phyloP scores from a whole-genome alignment of 2,329 filamentous ascomycete genomes.

The Didymella sp. region DNA sequence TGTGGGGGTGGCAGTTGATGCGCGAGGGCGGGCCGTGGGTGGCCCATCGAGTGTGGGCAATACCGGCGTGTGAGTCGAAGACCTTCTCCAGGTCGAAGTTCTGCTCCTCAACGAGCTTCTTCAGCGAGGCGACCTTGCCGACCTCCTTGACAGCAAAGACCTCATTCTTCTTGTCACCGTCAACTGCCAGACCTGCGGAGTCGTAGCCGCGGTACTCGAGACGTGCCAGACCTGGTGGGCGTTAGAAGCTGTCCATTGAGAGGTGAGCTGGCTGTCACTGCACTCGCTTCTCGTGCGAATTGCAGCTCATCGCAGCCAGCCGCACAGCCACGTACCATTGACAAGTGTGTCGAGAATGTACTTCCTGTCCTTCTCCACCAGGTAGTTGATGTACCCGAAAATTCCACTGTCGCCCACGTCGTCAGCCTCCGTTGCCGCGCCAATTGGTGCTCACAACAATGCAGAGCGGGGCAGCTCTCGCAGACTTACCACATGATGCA shows the following conservation, averaged over 20 bases:
- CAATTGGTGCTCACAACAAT: slow-evolving; percentile 5
- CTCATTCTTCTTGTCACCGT: slow-evolving; percentile 99
- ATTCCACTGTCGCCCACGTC: slow-evolving; percentile 71
- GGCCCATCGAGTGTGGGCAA: slow-evolving; percentile 98
- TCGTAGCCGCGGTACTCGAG: slow-evolving; percentile 99
- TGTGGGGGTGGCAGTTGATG: slow-evolving; percentile 97
- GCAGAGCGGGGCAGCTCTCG: slow-evolving; percentile 29
- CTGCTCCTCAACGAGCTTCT: slow-evolving; percentile 84
- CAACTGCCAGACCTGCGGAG: slow-evolving; percentile 92
- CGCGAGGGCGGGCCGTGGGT: slow-evolving; percentile 95
- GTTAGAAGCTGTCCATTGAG: slow-evolving; percentile 31
- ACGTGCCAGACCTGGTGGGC: slow-evolving; percentile 76
- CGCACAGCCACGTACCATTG: slow-evolving; percentile 72
- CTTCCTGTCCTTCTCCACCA: slow-evolving; percentile 98
- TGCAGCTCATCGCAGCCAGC: slow-evolving; percentile 9
- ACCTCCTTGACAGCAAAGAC: slow-evolving; percentile 98
- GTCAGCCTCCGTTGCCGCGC: slow-evolving; percentile 27
- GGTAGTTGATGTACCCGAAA: slow-evolving; percentile 99
- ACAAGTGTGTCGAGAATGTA: slow-evolving; percentile 95
- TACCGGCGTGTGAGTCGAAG: slow-evolving; percentile 97
- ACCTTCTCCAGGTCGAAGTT: slow-evolving; percentile 87
- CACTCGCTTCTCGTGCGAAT: not conserved
- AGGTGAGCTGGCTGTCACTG: slow-evolving; percentile 1
- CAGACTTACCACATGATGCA: slow-evolving; percentile 50
- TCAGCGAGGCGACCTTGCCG: slow-evolving; percentile 97